Conservation (phyloP, 2,329 filamentous ascomycete genomes). For the Colletotrichum kahawae region DNA sequence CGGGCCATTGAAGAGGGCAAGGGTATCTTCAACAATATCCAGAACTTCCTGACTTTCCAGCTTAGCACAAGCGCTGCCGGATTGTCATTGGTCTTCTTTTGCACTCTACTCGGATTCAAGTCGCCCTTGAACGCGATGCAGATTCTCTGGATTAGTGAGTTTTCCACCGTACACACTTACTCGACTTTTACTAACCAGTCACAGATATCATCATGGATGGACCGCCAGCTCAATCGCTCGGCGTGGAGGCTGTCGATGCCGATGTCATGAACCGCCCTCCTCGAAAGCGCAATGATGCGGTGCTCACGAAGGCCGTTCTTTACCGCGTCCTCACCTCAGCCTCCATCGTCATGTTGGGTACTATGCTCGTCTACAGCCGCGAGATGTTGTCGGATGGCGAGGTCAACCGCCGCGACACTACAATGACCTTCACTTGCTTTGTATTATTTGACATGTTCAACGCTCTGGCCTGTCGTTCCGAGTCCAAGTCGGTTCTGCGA, state of each 20-base stretch:
- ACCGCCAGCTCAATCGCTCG: conserved; percentile 93
- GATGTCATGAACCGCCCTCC: conserved; percentile 93
- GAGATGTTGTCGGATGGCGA: conserved; percentile 87
- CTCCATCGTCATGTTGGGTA: conserved; percentile 88
- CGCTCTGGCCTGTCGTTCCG: conserved; percentile 88
- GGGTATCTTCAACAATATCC: conserved; percentile 99
- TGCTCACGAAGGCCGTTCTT: conserved; percentile 85
- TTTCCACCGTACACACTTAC: background rate
- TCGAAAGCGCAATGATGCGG: conserved; percentile 81
- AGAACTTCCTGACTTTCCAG: conserved; percentile 99
- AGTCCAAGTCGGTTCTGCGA: conserved; percentile 84
- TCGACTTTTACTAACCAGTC: conserved; percentile 18
- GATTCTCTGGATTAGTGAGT: conserved; percentile 98
- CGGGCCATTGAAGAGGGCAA: conserved; percentile 98
- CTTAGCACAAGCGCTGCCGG: conserved; percentile 96
- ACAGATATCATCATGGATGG: conserved; percentile 99
- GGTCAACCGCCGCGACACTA: conserved; percentile 92
- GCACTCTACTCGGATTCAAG: conserved; percentile 90
- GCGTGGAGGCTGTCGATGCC: conserved; percentile 92
- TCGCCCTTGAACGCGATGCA: conserved; percentile 99
- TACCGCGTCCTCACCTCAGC: conserved; percentile 87
- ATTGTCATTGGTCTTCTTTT: conserved; percentile 87
- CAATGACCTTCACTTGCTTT: conserved; percentile 99
- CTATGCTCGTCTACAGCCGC: conserved; percentile 86
- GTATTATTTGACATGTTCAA: conserved; percentile 99